These are phyloP conservation scores for Gigaspora rosea DNA, from an alignment of 192 early-diverging fungal species.

Conservation along the genomic window DNA sequence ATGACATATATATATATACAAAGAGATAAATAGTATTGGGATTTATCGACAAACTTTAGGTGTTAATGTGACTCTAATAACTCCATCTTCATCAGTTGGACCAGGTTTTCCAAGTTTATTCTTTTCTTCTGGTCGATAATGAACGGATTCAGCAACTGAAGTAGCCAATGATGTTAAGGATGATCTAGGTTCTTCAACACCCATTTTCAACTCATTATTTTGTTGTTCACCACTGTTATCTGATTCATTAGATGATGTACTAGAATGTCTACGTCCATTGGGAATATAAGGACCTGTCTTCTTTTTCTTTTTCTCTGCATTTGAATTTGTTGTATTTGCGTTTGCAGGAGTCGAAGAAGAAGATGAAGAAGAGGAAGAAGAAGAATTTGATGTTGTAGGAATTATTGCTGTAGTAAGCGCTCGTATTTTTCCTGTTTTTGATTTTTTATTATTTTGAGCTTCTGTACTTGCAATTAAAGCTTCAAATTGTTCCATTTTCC, in stretches of 20 bases:
- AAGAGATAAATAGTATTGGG: too few relatives aligned
- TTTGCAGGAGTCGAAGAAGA: background rate
- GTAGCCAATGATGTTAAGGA: background rate
- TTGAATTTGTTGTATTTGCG: background rate
- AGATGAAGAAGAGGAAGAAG: background rate
- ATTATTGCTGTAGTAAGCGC: background rate
- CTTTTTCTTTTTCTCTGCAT: background rate
- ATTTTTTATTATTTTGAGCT: background rate
- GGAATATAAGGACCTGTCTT: background rate
- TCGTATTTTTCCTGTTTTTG: background rate
- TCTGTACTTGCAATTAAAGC: constrained; percentile 16
- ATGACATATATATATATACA: too few relatives aligned
- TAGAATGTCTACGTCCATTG: background rate
- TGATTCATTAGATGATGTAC: background rate
- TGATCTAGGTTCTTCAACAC: background rate
- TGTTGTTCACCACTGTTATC: background rate
- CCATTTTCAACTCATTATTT: background rate
- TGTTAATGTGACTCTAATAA: constrained; percentile 25
- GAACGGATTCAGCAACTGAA: constrained; percentile 20
- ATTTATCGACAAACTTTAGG: constrained; percentile 29
- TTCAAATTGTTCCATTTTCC: constrained; percentile 27
- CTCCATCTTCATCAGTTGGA: constrained; percentile 18
- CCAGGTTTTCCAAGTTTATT: constrained; percentile 3
- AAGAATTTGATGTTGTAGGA: background rate
- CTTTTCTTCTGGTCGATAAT: constrained; percentile 25